These are phyloP conservation scores for Phytophthora ramorum DNA, from an alignment of 352 stramenopile genomes.

Conservation along the genomic window DNA sequence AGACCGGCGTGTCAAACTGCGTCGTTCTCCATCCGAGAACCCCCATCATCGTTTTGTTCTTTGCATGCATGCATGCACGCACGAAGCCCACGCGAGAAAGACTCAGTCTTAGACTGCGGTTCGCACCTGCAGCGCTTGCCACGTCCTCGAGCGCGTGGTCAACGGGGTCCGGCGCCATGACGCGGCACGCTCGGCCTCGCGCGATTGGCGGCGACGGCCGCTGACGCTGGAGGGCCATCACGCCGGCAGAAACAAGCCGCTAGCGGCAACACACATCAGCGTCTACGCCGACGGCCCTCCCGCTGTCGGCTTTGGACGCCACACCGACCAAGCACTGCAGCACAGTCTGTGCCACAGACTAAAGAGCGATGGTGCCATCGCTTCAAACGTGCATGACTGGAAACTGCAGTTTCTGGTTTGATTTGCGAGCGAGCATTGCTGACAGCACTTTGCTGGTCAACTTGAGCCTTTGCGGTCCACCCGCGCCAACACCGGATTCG, in stretches of 20 bases:
- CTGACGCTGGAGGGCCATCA: constrained; percentile 21
- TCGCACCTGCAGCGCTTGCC: background rate
- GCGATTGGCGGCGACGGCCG: constrained; percentile 21
- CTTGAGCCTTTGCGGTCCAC: background rate
- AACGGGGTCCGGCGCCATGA: constrained; percentile 14
- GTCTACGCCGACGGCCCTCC: background rate
- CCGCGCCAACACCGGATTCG: background rate
- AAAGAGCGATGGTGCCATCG: background rate
- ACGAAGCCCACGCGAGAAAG: background rate
- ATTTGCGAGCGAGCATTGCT: background rate
- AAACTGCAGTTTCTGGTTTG: background rate
- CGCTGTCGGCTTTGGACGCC: no score
- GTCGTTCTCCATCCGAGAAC: background rate
- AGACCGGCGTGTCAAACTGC: no score
- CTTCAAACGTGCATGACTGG: background rate
- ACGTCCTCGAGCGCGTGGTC: constrained; percentile 4
- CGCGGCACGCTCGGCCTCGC: constrained; percentile 11
- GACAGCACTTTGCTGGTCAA: background rate
- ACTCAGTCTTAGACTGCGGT: background rate
- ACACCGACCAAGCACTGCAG: background rate
- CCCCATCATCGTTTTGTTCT: constrained; percentile 38
- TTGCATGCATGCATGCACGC: constrained; percentile 16
- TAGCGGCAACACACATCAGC: constrained; percentile 7
- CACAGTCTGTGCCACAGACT: no score
- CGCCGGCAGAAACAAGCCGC: constrained; percentile 15